Evolutionary conservation across 805 yeast genomes (phyloP).

Genomic region (Nakazawaea ambrosiae): DNA sequence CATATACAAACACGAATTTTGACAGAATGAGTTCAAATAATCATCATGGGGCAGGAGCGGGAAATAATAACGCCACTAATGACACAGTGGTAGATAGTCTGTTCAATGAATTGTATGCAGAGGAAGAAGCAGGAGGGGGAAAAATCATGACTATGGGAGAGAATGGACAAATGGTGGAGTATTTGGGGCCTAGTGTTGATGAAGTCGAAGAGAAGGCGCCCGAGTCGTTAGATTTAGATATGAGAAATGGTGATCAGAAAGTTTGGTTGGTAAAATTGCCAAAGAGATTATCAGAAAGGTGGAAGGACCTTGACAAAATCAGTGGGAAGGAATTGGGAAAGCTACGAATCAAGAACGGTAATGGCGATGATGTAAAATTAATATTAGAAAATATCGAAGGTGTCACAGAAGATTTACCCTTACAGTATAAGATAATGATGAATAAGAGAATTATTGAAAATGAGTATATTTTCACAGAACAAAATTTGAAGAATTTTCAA

Average conservation of each 20-base stretch:
- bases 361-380: slow-evolving; percentile 41
- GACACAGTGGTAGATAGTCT: not conserved
- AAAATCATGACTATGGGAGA: slow-evolving; percentile 16
- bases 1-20: too few relatives aligned
- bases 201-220: slow-evolving; percentile 31
- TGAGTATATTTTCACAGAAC: slow-evolving; percentile 83
- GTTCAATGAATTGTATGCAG: slow-evolving; percentile 26
- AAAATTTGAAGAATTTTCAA: slow-evolving; percentile 57
- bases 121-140: slow-evolving; percentile 25
- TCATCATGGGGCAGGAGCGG: too few relatives aligned
- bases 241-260: slow-evolving; percentile 54
- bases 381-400: slow-evolving; percentile 43
- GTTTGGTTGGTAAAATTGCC: slow-evolving; percentile 94
- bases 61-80: too few relatives aligned
- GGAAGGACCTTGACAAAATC: slow-evolving; percentile 59
- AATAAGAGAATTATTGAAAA: slow-evolving; percentile 77
- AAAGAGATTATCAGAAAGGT: slow-evolving; percentile 71
- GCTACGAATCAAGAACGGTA: slow-evolving; percentile 59
- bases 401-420: slow-evolving; percentile 60
- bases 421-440: slow-evolving; percentile 73
- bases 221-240: slow-evolving; percentile 74
- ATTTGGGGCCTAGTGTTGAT: slow-evolving; percentile 36
- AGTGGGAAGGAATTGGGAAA: slow-evolving; percentile 76
- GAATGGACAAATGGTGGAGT: slow-evolving; percentile 25
- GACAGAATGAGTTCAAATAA: too few relatives aligned